Conservation (phyloP, 2,329 filamentous ascomycete species). For the Pestalotiopsis sp. region DNA sequence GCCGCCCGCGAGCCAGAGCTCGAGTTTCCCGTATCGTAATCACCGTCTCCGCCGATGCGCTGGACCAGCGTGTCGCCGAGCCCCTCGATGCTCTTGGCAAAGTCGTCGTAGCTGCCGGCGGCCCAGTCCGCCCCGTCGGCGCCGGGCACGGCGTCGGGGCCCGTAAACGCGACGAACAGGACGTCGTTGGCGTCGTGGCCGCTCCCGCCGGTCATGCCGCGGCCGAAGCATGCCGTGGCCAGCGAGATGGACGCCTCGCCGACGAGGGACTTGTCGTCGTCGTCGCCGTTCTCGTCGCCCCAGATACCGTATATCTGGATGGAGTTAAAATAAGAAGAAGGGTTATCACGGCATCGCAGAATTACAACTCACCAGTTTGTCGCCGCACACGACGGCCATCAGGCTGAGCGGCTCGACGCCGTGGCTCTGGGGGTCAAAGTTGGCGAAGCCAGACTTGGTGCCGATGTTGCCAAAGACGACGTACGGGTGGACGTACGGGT, state of each 20-base stretch:
- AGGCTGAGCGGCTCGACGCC: conserved; percentile 53
- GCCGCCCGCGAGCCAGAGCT: background rate
- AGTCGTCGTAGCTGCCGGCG: background rate
- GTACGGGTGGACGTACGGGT: conserved; percentile 54
- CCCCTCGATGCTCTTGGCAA: conserved; percentile 1
- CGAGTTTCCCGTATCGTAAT: background rate
- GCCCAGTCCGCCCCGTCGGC: conserved; percentile 1
- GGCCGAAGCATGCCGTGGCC: background rate
- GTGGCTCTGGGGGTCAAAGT: conserved; percentile 42
- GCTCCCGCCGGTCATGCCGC: background rate
- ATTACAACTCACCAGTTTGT: background rate
- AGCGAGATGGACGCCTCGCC: conserved; percentile 2
- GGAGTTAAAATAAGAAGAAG: background rate
- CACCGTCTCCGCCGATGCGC: background rate
- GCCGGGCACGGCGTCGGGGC: conserved; percentile 1
- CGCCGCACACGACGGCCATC: conserved; percentile 44
- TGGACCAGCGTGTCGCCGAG: background rate
- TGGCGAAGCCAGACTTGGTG: conserved; percentile 30
- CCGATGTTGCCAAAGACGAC: conserved; percentile 57
- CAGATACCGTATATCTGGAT: conserved; percentile 3
- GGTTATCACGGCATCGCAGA: background rate
- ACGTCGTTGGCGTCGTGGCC: conserved; percentile 5
- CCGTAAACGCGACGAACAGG: background rate
- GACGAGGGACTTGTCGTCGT: background rate
- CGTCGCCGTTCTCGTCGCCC: conserved; percentile 6